Evolutionary conservation across 768 basidiomycete species (phyloP), one percentile per base, ranked within the genome.

Genomic region (Lentinula sp.): DNA sequence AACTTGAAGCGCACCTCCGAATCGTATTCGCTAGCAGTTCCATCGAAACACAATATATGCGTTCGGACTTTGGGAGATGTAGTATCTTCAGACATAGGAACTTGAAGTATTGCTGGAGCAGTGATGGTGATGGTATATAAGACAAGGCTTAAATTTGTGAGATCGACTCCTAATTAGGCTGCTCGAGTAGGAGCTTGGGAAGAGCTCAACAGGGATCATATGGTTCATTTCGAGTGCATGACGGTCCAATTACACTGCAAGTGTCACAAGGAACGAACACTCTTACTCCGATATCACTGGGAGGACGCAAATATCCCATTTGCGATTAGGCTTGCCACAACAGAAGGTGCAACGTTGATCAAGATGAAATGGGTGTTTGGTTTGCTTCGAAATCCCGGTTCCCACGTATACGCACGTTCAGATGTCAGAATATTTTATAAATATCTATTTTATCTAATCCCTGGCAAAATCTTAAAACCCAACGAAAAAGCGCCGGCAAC

Each of bases 41-140:
- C 88, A 64, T 90, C 88, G 66, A 90, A 90, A 70, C 85, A 88
- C 23, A 89, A 73, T 34, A 89, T 74, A 32, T 88, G 76, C 0
- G 78, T 79, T 35, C 82, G 79, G 9, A 77, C 67, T 21, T 56
- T 66, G 15, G 57, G 53, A 21, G 60, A 61, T 46, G 65, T 62
- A 31, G 52, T 63, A 59, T 42, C 58, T 23, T 56, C 58, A 28
- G 64, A 42, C 69, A 69, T 69, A 28, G 28, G 45, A 21, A 13
- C 13, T 1, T 8, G 9, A 39, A 32, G n/a, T 13, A 42, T 34
- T 43, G 39, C 42, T 15, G 18, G 23, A 59, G 13, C n/a, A 52
- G 65, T 49, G 56, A 63, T 15, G 65, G 64, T 46, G 51, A 63
- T 31, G 52, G 61, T 39, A 61, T 60, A 46, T 40, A 60, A 34